Conservation (phyloP, 202 grass and related monocot genomes). For the Brachypodium distachyon region DNA sequence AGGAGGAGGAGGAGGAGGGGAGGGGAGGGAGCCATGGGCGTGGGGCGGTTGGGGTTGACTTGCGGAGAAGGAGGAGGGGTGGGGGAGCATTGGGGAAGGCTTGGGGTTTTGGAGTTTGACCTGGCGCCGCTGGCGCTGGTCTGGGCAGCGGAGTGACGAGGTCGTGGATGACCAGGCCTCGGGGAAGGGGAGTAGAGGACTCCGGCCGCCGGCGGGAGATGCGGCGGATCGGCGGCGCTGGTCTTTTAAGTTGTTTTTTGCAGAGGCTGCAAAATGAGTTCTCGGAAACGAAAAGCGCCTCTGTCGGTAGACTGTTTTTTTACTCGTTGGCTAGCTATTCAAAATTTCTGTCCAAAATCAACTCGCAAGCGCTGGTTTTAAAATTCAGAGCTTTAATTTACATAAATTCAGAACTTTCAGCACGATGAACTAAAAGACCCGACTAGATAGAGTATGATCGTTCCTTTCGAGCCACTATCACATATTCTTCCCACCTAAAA, state of each 20-base stretch:
- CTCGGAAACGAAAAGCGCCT: neutral
- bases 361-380: too few relatives aligned
- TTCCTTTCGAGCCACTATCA: too few relatives aligned
- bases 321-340: too few relatives aligned
- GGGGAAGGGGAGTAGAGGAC: neutral
- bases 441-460: too few relatives aligned
- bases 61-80: neutral
- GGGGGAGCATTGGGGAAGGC: neutral
- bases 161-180: slow-evolving; percentile 5
- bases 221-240: slow-evolving; percentile 13
- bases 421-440: too few relatives aligned
- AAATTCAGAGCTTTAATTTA: too few relatives aligned
- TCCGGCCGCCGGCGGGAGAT: neutral
- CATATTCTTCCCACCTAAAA: too few relatives aligned
- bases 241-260: neutral
- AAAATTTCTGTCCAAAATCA: too few relatives aligned
- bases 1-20: slow-evolving; percentile 8
- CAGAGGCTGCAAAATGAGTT: neutral
- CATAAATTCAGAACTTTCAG: too few relatives aligned
- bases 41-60: slow-evolving; percentile 17
- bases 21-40: slow-evolving; percentile 21
- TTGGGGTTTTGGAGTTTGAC: slow-evolving; percentile 21
- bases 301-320: neutral
- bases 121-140: neutral
- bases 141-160: slow-evolving; percentile 13